Evolutionary conservation across 768 basidiomycete species (phyloP), one percentile per base, ranked within the genome.

Genomic region (Hydnomerulius pinastri): DNA sequence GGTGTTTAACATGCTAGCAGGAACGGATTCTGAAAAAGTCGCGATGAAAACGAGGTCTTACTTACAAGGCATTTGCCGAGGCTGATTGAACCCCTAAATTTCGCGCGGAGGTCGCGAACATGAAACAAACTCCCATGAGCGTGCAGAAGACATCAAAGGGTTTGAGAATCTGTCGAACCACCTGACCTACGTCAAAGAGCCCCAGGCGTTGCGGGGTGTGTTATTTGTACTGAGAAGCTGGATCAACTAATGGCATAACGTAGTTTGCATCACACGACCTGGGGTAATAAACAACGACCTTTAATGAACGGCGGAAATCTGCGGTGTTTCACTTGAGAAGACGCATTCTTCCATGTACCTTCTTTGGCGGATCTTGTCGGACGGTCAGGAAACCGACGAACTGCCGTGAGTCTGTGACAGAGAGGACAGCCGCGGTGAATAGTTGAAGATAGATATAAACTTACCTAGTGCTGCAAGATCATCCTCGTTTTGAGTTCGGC

Each of bases 311-410:
- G 57, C 60, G 61, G 63, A 62, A 57, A 49, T 24, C 32, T 32
- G 38, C n/a, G 50, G 38, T 18, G 30, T 40, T 38, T 43, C 35
- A 29, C 54, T 54, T 41, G 46, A 48, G 30, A 32, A n/a, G n/a
- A n/a, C n/a, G n/a, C n/a, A n/a, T n/a, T n/a, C n/a, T n/a, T n/a
- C n/a, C n/a, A n/a, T n/a, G n/a, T n/a, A n/a, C n/a, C n/a, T n/a
- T n/a, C n/a, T n/a, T n/a, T n/a, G n/a, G 45, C 57, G 64, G 63
- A 64, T 66, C 64, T 52, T 63, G 64, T 58, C 61, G 50, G 63
- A 64, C 50, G 50, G 64, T 44, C 46, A 42, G 42, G 39, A 36
- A 17, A 18, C 41, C 35, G 23, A n/a, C 36, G 36, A 20, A 23
- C 23, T 45, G 25, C 11, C 13, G 46, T 50, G 44, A 30, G 51